Percentiles rank a stretch among this genome's conserved stretches.
Conservation (phyloP, 768 basidiomycete genomes). For the Lactarius quietus region DNA sequence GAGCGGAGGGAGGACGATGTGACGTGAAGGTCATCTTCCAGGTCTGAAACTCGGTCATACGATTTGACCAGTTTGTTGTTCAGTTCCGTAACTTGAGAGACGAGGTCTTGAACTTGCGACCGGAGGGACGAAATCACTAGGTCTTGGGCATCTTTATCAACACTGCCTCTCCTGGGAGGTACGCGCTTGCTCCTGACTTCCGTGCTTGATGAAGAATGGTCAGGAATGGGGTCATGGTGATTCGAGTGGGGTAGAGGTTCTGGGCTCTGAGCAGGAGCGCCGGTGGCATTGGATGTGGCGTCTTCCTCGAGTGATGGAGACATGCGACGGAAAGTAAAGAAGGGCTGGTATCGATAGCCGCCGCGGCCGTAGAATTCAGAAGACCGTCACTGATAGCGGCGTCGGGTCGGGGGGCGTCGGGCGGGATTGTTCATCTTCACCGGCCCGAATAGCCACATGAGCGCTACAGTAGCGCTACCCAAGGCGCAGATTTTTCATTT, state of each 20-base stretch:
- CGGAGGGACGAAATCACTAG: conserved; percentile 81
- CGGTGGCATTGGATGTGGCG: neutral
- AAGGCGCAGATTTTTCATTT: too few relatives aligned
- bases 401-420: neutral
- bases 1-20: conserved; percentile 54
- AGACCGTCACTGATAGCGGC: conserved; percentile 5
- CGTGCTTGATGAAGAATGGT: conserved; percentile 7
- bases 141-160: conserved; percentile 64
- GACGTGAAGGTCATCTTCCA: conserved; percentile 86
- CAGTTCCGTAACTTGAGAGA: conserved; percentile 85
- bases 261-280: conserved; percentile 1
- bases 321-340: conserved; percentile 16
- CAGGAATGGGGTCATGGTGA: conserved; percentile 4
- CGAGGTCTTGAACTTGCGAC: conserved; percentile 77
- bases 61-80: conserved; percentile 91
- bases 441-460: conserved; percentile 11
- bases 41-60: conserved; percentile 87
- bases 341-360: neutral
- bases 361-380: neutral
- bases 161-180: conserved; percentile 15
- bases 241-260: conserved; percentile 4
- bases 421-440: neutral
- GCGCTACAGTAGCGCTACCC: too few relatives aligned
- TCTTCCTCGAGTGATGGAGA: conserved; percentile 15
- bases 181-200: conserved; percentile 9